Base-by-base conservation (phyloP, 345 rosid species). In the Noccaea bulbosa region DNA sequence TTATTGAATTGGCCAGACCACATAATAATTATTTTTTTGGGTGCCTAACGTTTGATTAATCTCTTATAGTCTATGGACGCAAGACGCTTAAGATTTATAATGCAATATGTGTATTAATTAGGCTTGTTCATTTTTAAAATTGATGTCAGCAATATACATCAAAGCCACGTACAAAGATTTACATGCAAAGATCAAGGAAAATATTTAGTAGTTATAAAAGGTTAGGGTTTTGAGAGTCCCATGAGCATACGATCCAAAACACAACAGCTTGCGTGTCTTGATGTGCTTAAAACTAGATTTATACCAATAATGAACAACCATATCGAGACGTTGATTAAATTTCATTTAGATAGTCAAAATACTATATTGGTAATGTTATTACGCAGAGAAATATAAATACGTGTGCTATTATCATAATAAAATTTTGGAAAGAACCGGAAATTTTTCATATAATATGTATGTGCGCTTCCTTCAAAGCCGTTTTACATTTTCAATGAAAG, bases 191-290 rank as follows among this genome's bases (percentile, higher is more conserved):
- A 55, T 49, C 44, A 65, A 45, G 12, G 56, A 47, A 30, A 44
- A 67, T 40, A 17, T 27, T 1, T 32, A 62, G 44, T 66, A 49
- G 55, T 17, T 48, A 43, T 63, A 67, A 57, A 57, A 38, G 17
- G 35, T 73, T 73, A 73, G 77, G 77, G 72, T 51, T 74, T 74
- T 43, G 49, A 15, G 65, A 68, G 64, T 67, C 78, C 73, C 73
- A 58, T 66, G 43, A 12, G 63, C 7, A 9, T 74, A 34, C 44
- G 44, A 45, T 59, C 72, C 49, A 54, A 41, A 44, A 40, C 67
- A 33, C 16, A 52, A 60, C 50, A 74, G 73, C 68, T 74, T 62
- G 69, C 78, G 78, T 67, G 78, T 53, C 44, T 35, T 52, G 12
- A 67, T 60, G 64, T 43, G 50, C 63, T 74, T 61, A 52, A 67